These are phyloP conservation scores for Oenanthe javanica DNA, from an alignment of 140 eudicot species.

Conservation along the genomic window DNA sequence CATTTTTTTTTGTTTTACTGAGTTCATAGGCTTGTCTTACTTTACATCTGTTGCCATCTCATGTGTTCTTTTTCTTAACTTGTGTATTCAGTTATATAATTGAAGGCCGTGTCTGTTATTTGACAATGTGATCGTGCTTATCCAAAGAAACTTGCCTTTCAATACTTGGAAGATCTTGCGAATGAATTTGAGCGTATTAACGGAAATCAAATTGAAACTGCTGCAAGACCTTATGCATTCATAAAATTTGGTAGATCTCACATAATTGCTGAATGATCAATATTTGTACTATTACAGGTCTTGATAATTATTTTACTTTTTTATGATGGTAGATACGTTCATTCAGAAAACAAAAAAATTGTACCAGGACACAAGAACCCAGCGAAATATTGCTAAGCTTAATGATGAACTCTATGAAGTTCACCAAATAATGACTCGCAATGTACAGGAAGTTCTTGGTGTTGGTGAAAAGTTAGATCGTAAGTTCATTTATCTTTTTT, in stretches of 20 bases:
- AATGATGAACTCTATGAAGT: conserved; percentile 65
- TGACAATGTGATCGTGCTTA: conserved; percentile 62
- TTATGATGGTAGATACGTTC: conserved; percentile 36
- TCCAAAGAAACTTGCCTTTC: conserved; percentile 62
- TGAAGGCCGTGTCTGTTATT: conserved; percentile 53
- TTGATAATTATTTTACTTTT: not conserved
- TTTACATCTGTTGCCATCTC: not conserved
- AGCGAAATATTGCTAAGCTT: conserved; percentile 43
- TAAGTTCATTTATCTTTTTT: conserved; percentile 18
- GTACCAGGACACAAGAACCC: conserved; percentile 51
- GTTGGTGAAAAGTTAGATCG: conserved; percentile 70
- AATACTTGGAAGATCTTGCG: conserved; percentile 52
- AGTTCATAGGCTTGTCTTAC: not conserved
- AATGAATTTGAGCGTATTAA: conserved; percentile 56
- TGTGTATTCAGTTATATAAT: conserved; percentile 35
- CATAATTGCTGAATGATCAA: not conserved
- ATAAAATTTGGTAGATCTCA: conserved; percentile 41
- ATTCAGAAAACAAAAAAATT: conserved; percentile 56
- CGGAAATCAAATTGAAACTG: conserved; percentile 60
- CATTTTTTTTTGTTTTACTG: not conserved
- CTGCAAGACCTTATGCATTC: conserved; percentile 65
- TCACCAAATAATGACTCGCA: conserved; percentile 63
- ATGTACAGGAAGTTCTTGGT: conserved; percentile 68
- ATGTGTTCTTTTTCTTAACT: conserved; percentile 23
- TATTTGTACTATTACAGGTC: not conserved